Evolutionary conservation across 495 filamentous ascomycete genomes (phyloP).

Genomic region (Penicillium mononematosum): DNA sequence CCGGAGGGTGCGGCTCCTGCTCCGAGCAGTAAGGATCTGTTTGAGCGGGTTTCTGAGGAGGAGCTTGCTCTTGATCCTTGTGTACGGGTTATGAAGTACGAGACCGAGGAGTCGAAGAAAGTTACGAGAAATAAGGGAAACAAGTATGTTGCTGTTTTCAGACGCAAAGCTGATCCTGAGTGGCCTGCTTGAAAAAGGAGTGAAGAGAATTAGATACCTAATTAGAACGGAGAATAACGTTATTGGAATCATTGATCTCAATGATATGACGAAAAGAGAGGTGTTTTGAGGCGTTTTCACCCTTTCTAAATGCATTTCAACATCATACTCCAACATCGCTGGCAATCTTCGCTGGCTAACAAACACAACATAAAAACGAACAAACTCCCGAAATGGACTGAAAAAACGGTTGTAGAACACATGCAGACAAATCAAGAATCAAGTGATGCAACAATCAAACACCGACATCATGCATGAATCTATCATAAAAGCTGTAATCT

Average conservation of each 20-base stretch:
- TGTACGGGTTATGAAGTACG: constrained; percentile 74
- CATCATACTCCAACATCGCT: constrained; percentile 5
- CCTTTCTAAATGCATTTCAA: constrained; percentile 21
- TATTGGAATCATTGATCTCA: background rate
- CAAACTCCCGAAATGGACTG: constrained; percentile 3
- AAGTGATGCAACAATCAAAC: constrained; percentile 13
- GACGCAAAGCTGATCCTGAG: constrained; percentile 73
- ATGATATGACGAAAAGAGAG: constrained; percentile 11
- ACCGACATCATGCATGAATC: constrained; percentile 19
- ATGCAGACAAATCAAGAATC: constrained; percentile 12
- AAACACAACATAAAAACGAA: constrained; percentile 1
- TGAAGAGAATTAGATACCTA: background rate
- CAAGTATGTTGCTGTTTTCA: constrained; percentile 85
- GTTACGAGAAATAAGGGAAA: constrained; percentile 83
- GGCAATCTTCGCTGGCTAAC: constrained; percentile 15
- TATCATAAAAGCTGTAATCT: constrained; percentile 25
- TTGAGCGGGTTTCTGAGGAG: constrained; percentile 55
- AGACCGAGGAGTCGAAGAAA: constrained; percentile 98
- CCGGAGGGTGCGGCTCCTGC: constrained; percentile 27
- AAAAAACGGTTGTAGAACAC: constrained; percentile 8
- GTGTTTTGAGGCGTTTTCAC: constrained; percentile 18
- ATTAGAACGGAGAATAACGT: background rate
- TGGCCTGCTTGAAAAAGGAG: constrained; percentile 49
- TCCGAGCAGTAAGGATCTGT: constrained; percentile 53
- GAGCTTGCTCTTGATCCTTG: constrained; percentile 73